Base-by-base conservation (phyloP, 345 rosid genomes). In the Streptanthus diversifolius region DNA sequence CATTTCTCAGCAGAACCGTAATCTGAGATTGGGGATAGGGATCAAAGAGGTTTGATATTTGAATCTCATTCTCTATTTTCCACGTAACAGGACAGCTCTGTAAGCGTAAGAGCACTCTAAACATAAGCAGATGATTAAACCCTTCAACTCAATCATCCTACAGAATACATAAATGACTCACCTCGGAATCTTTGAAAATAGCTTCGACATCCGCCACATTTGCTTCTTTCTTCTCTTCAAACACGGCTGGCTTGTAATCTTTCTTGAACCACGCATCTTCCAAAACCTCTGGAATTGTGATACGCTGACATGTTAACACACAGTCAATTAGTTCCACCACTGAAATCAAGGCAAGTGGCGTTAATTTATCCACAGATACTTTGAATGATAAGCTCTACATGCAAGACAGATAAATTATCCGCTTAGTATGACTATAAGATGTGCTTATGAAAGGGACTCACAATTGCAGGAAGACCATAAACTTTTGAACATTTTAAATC, bases 181-280 rank as follows among this genome's bases (percentile, higher is more conserved):
- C 99, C 60, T 77, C 48, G 6, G 91, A 83, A 83, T 95, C 96
- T 83, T 90, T 85, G 13, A 95, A 95, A 70, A 91, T 88, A 68
- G 97, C 93, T 83, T 95, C 93, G 12, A 95, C 85, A 51, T 91
- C 95, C 80, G 85, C 90, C 79, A 88, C 75, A 79, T 77, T 85
- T 49, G 88, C 70, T 41, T 82, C 78, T 63, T 84, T 87, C 62
- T 79, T 87, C 83, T 95, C 97, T 58, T 86, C 85, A 70, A 87
- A 90, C 32, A 90, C 83, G 5, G 95, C 87, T 51, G 90, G 81
- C 74, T 85, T 85, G 61, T 87, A 91, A 80, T 69, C 87, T 83
- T 81, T 87, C 79, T 83, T 87, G 81, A 95, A 95, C 99, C 99
- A 95, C 58, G 63, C 86, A 79, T 91, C 87, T 77, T 84, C 88